Conservation (phyloP, 1,139 yeast genomes). For the Candida neerlandica region DNA sequence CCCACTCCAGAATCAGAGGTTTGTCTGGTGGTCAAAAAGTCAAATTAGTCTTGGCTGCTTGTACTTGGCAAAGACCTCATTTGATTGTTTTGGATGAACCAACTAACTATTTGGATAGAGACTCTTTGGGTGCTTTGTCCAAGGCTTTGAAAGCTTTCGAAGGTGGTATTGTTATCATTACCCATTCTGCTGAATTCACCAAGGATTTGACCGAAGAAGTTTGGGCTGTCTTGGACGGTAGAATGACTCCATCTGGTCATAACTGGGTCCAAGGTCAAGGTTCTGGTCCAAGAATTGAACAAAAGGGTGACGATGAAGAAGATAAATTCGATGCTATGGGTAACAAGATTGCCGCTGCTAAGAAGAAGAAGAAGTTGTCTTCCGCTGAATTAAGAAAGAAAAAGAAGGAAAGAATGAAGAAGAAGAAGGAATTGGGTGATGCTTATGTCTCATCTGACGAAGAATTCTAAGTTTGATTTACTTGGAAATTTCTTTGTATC, state of each 20-base stretch:
- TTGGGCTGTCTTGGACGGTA: conserved; percentile 98
- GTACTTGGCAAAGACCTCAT: conserved; percentile 99
- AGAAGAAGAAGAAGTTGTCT: conserved; percentile 97
- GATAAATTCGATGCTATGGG: conserved; percentile 99
- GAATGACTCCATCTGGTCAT: conserved; percentile 99
- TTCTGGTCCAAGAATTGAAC: conserved; percentile 96
- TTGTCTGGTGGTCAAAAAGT: conserved; percentile 99
- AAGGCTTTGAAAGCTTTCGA: conserved; percentile 98
- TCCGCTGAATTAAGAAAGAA: conserved; percentile 99
- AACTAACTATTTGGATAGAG: conserved; percentile 98
- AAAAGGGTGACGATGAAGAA: conserved; percentile 96
- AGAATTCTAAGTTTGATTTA: conserved; percentile 44
- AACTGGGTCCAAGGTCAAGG: conserved; percentile 99
- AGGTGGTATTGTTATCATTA: conserved; percentile 99
- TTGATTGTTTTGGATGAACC: conserved; percentile 99
- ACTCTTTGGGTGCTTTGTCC: conserved; percentile 98
- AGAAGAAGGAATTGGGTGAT: conserved; percentile 99
- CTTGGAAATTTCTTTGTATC: neutral
- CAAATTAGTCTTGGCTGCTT: conserved; percentile 98
- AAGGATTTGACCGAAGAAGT: conserved; percentile 98
- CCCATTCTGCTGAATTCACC: conserved; percentile 99
- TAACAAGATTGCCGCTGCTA: conserved; percentile 95
- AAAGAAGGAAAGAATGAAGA: conserved; percentile 99
- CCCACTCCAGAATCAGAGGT: conserved; percentile 99
- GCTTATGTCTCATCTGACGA: conserved; percentile 97